Evolutionary conservation across 2,329 filamentous ascomycete species (phyloP), one percentile per base, ranked within the genome.

Genomic region (Amauroascus niger): DNA sequence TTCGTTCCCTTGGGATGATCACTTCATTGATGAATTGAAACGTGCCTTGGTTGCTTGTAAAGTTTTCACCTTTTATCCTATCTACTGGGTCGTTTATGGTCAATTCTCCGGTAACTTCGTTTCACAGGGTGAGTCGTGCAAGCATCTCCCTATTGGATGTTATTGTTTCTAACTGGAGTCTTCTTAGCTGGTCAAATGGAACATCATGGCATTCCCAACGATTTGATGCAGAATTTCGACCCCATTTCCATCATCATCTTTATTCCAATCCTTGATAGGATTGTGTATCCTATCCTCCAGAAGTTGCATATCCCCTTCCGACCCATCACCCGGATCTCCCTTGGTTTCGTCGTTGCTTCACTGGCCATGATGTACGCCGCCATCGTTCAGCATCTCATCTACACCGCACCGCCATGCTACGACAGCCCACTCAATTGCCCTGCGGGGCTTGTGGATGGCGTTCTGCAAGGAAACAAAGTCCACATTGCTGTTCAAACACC

Each of bases 221-320:
- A 90, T 64, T 72, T 89, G 54, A 79, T 90, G 62, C 79, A 82
- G 66, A 88, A 88, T 70, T 74, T 90, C 39, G 83, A 89, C 67
- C 84, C 86, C 5, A 80, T 90, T 59, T 79, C 84, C 24, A 80
- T 89, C 57, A 79, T 90, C 61, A 81, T 90, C 63, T 79, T 89
- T 68, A 84, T 88, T 47, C 85, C 85, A 2, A 71, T 89, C 57
- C 78, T 82, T 58, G 86, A 90, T 64, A 75, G 74, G 26, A n/a
- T 82, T 35, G 61, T 90, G 55, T 90, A 88, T 69, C 87, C 86
- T 0, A 64, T 75, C 16, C 76, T 89, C 54, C 81, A 82, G 63
- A 81, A 78, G 63, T 59, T 63, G 20, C 79, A 78, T 43, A 77
- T 88, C 65, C 73, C 75, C 52, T 87, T 89, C 73, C 85, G 79